Evolutionary conservation across 2,329 filamentous ascomycete genomes (phyloP).

Genomic region (Calonectria multiphialidica): DNA sequence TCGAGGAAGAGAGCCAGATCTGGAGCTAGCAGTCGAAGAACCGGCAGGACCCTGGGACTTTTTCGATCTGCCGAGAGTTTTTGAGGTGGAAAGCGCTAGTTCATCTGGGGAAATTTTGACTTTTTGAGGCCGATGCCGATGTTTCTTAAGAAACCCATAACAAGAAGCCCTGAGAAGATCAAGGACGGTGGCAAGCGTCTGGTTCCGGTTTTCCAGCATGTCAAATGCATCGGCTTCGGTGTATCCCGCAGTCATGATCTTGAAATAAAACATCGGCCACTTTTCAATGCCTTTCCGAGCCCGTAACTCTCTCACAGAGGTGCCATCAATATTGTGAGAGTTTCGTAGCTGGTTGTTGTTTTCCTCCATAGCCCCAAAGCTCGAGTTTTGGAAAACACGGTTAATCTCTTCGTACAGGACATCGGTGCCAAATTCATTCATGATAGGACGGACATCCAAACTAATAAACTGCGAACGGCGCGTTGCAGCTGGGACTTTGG

Average conservation of each 20-base stretch:
- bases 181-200: slow-evolving; percentile 59
- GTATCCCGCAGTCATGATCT: slow-evolving; percentile 60
- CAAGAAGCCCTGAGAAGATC: slow-evolving; percentile 78
- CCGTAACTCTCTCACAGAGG: slow-evolving; percentile 63
- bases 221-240: slow-evolving; percentile 51
- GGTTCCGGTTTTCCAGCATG: slow-evolving; percentile 58
- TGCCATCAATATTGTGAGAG: slow-evolving; percentile 57
- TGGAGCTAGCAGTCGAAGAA: slow-evolving; percentile 28
- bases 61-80: slow-evolving; percentile 29
- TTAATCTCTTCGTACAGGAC: slow-evolving; percentile 85
- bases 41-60: slow-evolving; percentile 24
- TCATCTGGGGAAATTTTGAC: slow-evolving; percentile 37
- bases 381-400: slow-evolving; percentile 78
- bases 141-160: slow-evolving; percentile 79
- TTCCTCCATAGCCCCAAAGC: slow-evolving; percentile 76
- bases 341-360: slow-evolving; percentile 47
- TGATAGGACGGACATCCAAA: slow-evolving; percentile 77
- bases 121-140: slow-evolving; percentile 73
- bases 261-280: slow-evolving; percentile 92
- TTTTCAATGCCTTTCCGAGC: slow-evolving; percentile 75
- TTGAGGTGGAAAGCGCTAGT: slow-evolving; percentile 42
- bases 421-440: slow-evolving; percentile 67
- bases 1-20: slow-evolving; percentile 26
- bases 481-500: slow-evolving; percentile 75
- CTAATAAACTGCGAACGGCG: slow-evolving; percentile 85